These are phyloP conservation scores for Nidula microcarpa DNA, from an alignment of 768 basidiomycete genomes.

Conservation along the genomic window DNA sequence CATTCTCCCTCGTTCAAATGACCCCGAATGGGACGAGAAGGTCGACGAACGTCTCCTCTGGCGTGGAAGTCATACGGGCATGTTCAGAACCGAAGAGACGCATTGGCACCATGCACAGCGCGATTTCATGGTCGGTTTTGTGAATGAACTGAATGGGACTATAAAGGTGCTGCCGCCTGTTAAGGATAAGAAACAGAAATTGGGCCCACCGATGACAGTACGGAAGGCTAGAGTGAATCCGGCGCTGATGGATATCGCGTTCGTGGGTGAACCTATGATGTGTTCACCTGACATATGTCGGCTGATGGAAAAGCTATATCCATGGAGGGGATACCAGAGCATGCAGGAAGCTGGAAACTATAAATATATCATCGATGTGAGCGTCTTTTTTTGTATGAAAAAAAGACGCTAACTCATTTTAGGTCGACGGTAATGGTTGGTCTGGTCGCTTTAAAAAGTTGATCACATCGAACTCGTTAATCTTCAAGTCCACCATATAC, in stretches of 20 bases:
- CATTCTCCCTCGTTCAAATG: conserved; percentile 35
- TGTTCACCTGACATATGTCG: conserved; percentile 42
- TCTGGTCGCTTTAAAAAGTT: conserved; percentile 67
- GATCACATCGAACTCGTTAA: conserved; percentile 55
- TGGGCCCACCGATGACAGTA: conserved; percentile 29
- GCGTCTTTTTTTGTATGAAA: conserved; percentile 10
- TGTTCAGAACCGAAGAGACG: conserved; percentile 30
- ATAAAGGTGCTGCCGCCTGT: conserved; percentile 33
- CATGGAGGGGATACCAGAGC: conserved; percentile 42
- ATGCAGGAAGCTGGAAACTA: conserved; percentile 48
- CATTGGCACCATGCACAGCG: conserved; percentile 53
- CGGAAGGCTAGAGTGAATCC: conserved; percentile 42
- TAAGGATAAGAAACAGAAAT: conserved; percentile 14
- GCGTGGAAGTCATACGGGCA: conserved; percentile 76
- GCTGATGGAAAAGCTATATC: conserved; percentile 40
- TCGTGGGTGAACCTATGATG: conserved; percentile 38
- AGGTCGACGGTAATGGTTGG: conserved; percentile 69
- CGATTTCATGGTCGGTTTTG: conserved; percentile 36
- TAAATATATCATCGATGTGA: conserved; percentile 58
- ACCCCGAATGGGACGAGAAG: conserved; percentile 66
- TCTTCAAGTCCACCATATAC: conserved; percentile 71
- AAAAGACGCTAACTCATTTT: neutral
- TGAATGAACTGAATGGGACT: conserved; percentile 39
- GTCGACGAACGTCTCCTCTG: conserved; percentile 59
- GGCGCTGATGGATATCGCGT: conserved; percentile 59